phyloP scores from a whole-genome alignment of 768 basidiomycete genomes.

The Russula sp. region DNA sequence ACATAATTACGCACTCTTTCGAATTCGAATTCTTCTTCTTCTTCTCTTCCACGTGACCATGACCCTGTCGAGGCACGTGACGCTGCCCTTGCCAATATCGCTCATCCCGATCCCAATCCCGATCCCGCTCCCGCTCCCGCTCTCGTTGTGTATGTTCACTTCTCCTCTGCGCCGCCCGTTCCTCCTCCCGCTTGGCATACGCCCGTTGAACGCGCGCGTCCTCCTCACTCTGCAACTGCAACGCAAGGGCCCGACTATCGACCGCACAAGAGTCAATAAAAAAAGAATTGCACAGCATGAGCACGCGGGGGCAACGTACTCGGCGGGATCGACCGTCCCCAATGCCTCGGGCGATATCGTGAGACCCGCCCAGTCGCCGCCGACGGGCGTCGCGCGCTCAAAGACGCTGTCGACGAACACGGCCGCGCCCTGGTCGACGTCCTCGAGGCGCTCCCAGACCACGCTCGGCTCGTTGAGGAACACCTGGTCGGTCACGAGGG shows the following conservation, averaged over 20 bases:
- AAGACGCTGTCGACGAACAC: slow-evolving; percentile 77
- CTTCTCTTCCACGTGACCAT: slow-evolving; percentile 7
- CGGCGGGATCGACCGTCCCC: slow-evolving; percentile 43
- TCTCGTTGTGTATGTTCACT: not conserved
- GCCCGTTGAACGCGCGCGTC: slow-evolving; percentile 40
- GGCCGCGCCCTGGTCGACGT: slow-evolving; percentile 74
- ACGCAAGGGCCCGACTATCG: slow-evolving; percentile 59
- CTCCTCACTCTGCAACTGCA: slow-evolving; percentile 76
- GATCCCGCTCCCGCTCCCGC: too few species aligned
- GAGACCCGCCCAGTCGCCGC: slow-evolving; percentile 76
- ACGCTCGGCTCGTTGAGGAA: slow-evolving; percentile 73
- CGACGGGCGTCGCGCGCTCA: slow-evolving; percentile 54
- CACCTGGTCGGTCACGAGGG: slow-evolving; percentile 79
- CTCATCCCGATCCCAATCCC: not conserved
- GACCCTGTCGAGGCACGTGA: slow-evolving; percentile 4
- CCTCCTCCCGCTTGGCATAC: slow-evolving; percentile 34
- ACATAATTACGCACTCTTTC: slow-evolving; percentile 22
- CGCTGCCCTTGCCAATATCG: slow-evolving; percentile 4
- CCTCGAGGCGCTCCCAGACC: slow-evolving; percentile 89
- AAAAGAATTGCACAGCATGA: not conserved
- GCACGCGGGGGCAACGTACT: slow-evolving; percentile 42
- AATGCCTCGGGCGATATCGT: slow-evolving; percentile 50
- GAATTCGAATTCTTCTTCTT: not conserved
- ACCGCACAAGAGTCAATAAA: not conserved
- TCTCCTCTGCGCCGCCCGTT: slow-evolving; percentile 32